phyloP scores from a whole-genome alignment of 2,329 filamentous ascomycete genomes.

The Aspergillus intermedius region DNA sequence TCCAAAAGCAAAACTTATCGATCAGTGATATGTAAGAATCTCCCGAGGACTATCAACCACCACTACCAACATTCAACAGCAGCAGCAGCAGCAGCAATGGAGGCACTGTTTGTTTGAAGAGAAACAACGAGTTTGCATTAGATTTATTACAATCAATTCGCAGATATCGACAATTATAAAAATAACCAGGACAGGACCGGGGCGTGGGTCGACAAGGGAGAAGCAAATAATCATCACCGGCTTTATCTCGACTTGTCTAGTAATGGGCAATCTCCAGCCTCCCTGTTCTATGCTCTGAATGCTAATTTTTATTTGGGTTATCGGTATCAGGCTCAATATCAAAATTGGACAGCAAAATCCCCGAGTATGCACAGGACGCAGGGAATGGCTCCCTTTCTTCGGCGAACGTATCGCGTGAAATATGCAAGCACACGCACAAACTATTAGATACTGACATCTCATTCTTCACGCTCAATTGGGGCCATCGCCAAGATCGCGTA shows the following conservation, averaged over 20 bases:
- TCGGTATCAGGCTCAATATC: neutral
- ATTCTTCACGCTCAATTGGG: neutral
- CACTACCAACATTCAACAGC: neutral
- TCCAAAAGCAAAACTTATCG: neutral
- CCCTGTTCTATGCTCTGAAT: slow-evolving; percentile 1
- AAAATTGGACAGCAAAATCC: neutral
- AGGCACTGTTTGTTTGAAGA: neutral
- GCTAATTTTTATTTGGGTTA: neutral
- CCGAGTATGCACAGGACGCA: slow-evolving; percentile 1
- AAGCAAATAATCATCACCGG: neutral
- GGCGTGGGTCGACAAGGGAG: neutral
- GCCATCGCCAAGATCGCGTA: neutral
- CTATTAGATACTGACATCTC: neutral
- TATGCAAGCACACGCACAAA: neutral
- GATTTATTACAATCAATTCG: neutral
- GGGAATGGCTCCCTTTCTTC: slow-evolving; percentile 1
- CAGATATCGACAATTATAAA: too few relatives aligned
- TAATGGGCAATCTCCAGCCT: slow-evolving; percentile 1
- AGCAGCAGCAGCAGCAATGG: neutral
- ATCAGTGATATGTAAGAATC: neutral
- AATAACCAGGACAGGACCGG: too few relatives aligned
- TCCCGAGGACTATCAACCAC: neutral
- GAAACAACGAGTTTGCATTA: neutral
- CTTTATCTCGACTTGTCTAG: neutral
- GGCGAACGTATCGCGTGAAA: neutral